Evolutionary conservation across 306 rosid genomes (phyloP), one percentile per base, ranked within the genome.

Genomic region (Senna tora): DNA sequence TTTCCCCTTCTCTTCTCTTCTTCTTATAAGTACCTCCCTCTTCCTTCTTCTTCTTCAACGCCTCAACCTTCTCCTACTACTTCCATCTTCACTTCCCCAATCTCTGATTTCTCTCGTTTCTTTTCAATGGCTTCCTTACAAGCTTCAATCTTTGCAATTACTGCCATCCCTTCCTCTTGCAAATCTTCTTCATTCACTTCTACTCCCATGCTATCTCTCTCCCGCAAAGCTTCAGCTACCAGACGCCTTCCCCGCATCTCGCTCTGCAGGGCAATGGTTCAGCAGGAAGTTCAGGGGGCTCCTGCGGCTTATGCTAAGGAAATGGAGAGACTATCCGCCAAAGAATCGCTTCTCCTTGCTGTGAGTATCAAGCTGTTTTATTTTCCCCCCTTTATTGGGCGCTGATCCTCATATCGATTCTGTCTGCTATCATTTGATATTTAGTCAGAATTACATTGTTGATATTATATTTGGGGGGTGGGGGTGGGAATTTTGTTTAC

Each of bases 261-360:
- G n/a, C 38, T 33, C 0, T 66, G 87, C 84, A 83, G 80, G 61
- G 90, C 96, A 55, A 91, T 88, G 99, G 96, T 91, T 74, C 96
- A 91, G 81, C 90, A 87, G 75, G 78, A 88, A 19, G 78, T 80
- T 10, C 98, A 86, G 62, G 99, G 99, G 64, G 89, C 99, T 54
- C 86, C 96, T 2, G 93, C 96, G 0, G 87, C 92, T 6, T 95
- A 91, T 58, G 97, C 99, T 41, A 95, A 91, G 84, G 97, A 91
- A 84, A 95, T 95, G 99, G 99, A 95, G 89, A 87, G 99, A 76
- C 96, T 95, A 32, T 86, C 99, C 8, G 99, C 99, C 19, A 95
- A 95, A 69, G 99, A 95, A 73, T 95, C 99, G 54, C 96, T 95
- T 64, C 99, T 95, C 62, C 96, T 95, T 56, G 96, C 99, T 3